These are phyloP conservation scores for Beauveria scarabaeidicola DNA, from an alignment of 2,329 filamentous ascomycete species.

Conservation along the genomic window DNA sequence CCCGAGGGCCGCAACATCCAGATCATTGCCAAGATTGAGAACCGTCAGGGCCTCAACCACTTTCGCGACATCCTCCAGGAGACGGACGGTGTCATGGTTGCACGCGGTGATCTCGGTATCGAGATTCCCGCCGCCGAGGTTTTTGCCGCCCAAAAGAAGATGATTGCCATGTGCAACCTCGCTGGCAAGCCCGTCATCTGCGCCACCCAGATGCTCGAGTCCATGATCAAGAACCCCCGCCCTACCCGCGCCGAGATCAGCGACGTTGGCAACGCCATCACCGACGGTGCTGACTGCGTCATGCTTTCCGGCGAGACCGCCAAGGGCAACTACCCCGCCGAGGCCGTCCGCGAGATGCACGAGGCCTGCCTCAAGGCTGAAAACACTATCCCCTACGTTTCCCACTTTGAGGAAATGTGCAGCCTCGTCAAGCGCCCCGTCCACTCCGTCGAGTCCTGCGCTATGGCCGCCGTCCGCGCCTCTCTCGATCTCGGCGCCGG, in stretches of 20 bases:
- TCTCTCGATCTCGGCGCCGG: conserved; percentile 94
- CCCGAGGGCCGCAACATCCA: conserved; percentile 92
- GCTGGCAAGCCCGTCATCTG: conserved; percentile 98
- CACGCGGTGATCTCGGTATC: conserved; percentile 90
- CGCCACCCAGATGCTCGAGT: conserved; percentile 99
- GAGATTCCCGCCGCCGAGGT: conserved; percentile 98
- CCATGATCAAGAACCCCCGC: conserved; percentile 99
- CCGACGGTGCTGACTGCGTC: conserved; percentile 96
- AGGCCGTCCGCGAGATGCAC: conserved; percentile 96
- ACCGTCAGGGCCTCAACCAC: conserved; percentile 99
- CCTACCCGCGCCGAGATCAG: conserved; percentile 97
- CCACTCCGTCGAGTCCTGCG: conserved; percentile 83
- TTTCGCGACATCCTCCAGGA: conserved; percentile 93
- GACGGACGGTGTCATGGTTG: conserved; percentile 99
- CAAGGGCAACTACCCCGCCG: conserved; percentile 89
- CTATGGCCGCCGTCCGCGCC: conserved; percentile 93
- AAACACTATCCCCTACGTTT: conserved; percentile 94
- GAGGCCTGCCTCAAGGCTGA: conserved; percentile 94
- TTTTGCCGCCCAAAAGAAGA: conserved; percentile 99
- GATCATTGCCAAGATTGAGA: conserved; percentile 99
- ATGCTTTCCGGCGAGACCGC: conserved; percentile 99
- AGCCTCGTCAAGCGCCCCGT: conserved; percentile 75
- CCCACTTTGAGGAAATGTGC: conserved; percentile 91
- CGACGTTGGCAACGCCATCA: conserved; percentile 95
- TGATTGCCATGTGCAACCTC: conserved; percentile 99